These are phyloP conservation scores for Ampelocalamus luodianensis DNA, from an alignment of 176 grass and related monocot genomes.

Conservation along the genomic window DNA sequence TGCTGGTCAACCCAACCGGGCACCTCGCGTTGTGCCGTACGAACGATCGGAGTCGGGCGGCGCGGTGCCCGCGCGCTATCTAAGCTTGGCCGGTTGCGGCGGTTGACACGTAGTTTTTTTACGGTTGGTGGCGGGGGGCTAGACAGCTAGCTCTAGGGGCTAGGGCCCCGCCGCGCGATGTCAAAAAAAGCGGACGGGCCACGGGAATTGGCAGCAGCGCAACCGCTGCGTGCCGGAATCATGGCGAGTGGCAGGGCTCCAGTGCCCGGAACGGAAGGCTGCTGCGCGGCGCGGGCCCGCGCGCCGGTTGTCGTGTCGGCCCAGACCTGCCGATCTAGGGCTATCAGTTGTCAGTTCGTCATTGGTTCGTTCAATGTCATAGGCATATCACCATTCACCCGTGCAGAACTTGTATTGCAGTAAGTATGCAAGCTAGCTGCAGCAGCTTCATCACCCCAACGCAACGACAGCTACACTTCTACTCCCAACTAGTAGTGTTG, in stretches of 20 bases:
- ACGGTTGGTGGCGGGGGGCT: background rate
- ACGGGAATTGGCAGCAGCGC: conserved; percentile 17
- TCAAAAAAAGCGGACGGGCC: background rate
- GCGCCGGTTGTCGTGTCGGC: background rate
- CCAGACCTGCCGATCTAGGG: background rate
- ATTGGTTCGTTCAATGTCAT: background rate
- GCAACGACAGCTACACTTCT: background rate
- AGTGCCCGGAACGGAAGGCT: background rate
- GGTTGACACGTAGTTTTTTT: background rate
- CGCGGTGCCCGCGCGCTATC: background rate
- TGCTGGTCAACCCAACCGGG: background rate
- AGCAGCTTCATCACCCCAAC: background rate
- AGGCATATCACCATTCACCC: background rate
- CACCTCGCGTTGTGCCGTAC: background rate
- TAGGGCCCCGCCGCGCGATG: background rate
- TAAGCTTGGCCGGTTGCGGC: background rate
- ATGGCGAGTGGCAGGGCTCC: background rate
- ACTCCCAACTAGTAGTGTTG: background rate
- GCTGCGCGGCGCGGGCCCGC: background rate
- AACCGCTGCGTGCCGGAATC: conserved; percentile 23
- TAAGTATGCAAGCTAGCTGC: background rate
- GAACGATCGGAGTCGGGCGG: background rate
- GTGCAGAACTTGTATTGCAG: background rate
- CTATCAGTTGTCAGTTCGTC: background rate
- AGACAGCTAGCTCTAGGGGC: too few species aligned